A percentile compares a stretch with the other conserved stretches of the same genome.
Conservation (phyloP, 176 grass and related monocot species). For the Carex parvula region DNA sequence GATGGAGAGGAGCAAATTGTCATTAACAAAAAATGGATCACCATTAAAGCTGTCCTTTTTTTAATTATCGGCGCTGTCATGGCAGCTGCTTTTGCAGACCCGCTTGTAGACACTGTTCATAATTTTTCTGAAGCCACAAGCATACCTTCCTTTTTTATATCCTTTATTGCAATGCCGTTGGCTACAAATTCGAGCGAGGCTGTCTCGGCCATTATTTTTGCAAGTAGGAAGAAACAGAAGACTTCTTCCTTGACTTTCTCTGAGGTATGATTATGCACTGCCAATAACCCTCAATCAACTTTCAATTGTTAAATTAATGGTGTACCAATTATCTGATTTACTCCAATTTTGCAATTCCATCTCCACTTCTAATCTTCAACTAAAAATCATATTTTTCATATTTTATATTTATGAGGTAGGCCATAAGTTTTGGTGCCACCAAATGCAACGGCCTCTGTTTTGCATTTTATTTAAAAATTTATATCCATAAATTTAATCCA, state of each 20-base stretch:
- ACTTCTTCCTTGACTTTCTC: constrained; percentile 93
- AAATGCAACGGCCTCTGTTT: not conserved
- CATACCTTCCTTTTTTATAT: constrained; percentile 92
- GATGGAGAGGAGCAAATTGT: constrained; percentile 48
- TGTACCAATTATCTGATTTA: not conserved
- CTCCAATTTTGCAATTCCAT: not conserved
- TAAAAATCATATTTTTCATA: not conserved
- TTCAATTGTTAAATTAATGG: not conserved
- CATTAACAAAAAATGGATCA: constrained; percentile 52
- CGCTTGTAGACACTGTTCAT: constrained; percentile 80
- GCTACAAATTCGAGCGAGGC: constrained; percentile 96
- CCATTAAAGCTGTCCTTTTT: constrained; percentile 52
- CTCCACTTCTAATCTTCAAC: not conserved
- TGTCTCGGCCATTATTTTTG: constrained; percentile 80
- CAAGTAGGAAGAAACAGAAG: constrained; percentile 71
- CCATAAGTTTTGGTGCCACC: not conserved
- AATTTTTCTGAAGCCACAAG: constrained; percentile 69
- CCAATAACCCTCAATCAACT: not conserved
- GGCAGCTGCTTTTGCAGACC: constrained; percentile 77
- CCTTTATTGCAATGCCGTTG: constrained; percentile 87
- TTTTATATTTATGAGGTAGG: not conserved
- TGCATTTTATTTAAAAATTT: not conserved
- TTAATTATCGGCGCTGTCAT: constrained; percentile 70
- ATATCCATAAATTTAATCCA: not conserved
- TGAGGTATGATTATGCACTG: constrained; percentile 45